Evolutionary conservation across 352 stramenopile species (phyloP).

Genomic region (Phytopythium montanum): DNA sequence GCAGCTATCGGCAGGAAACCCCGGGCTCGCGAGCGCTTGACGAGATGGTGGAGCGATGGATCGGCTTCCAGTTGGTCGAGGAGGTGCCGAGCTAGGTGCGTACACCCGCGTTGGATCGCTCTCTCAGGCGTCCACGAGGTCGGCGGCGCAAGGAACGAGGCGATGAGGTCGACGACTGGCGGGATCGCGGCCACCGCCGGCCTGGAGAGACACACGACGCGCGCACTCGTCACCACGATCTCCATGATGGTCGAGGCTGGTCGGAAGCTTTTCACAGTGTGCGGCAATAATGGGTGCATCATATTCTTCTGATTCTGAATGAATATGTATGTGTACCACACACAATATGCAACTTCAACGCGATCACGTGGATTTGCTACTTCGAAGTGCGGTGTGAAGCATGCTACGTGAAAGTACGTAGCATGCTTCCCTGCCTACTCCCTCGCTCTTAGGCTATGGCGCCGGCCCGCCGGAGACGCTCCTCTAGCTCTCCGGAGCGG

Average conservation of each 20-base stretch:
- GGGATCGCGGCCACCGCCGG: not conserved
- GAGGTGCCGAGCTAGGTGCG: not conserved
- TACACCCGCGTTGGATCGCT: not conserved
- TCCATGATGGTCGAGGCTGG: no score
- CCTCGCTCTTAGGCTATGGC: slow-evolving; percentile 46
- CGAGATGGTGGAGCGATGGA: not conserved
- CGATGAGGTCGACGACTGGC: not conserved
- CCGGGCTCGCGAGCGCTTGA: not conserved
- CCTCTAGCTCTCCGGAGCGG: slow-evolving; percentile 84
- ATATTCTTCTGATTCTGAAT: no score
- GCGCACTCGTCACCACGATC: not conserved
- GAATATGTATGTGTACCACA: no score
- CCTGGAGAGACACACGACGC: not conserved
- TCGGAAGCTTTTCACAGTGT: no score
- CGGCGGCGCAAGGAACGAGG: not conserved
- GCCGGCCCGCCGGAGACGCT: slow-evolving; percentile 78
- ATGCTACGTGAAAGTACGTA: no score
- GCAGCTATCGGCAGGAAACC: not conserved
- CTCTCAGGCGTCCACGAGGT: not conserved
- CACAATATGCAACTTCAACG: no score
- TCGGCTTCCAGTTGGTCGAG: not conserved
- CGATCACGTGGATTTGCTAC: no score
- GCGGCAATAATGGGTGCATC: no score
- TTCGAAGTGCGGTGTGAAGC: no score
- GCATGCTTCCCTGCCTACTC: no score